Evolutionary conservation across 495 filamentous ascomycete species (phyloP).

Genomic region (Penicillium chermesinum): DNA sequence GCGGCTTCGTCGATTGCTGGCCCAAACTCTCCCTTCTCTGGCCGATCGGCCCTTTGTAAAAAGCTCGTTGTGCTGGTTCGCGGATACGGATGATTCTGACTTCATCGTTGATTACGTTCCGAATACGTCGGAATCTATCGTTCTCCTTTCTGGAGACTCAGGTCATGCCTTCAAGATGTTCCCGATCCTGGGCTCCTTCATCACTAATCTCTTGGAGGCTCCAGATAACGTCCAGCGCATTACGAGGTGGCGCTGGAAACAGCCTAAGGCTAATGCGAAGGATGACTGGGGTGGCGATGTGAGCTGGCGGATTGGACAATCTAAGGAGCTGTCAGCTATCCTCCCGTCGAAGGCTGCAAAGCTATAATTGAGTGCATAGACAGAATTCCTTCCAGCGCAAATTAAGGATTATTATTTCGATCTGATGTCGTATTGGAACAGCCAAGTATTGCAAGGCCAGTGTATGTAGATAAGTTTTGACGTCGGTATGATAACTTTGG

Average conservation of each 20-base stretch:
- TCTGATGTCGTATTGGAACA: too few relatives aligned
- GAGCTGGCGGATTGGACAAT: slow-evolving; percentile 35
- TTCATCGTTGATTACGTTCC: slow-evolving; percentile 54
- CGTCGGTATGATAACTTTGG: too few relatives aligned
- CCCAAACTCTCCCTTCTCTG: slow-evolving; percentile 45
- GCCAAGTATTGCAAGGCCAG: too few relatives aligned
- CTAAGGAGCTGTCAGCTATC: slow-evolving; percentile 30
- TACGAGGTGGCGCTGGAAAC: slow-evolving; percentile 45
- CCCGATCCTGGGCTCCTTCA: slow-evolving; percentile 47
- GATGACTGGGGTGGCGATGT: slow-evolving; percentile 37
- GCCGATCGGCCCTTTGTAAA: slow-evolving; percentile 45
- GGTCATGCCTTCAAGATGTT: slow-evolving; percentile 56
- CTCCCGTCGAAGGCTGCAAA: slow-evolving; percentile 19
- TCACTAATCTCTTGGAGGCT: slow-evolving; percentile 34
- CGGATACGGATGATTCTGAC: slow-evolving; percentile 50
- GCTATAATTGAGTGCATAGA: slow-evolving; percentile 14
- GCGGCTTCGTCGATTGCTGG: slow-evolving; percentile 39
- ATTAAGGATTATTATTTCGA: too few relatives aligned
- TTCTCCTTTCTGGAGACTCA: slow-evolving; percentile 46
- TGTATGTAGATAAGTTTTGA: too few relatives aligned
- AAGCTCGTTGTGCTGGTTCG: slow-evolving; percentile 52
- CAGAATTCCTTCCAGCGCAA: too few relatives aligned
- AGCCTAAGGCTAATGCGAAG: slow-evolving; percentile 10
- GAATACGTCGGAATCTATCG: slow-evolving; percentile 33
- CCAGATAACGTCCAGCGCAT: slow-evolving; percentile 22